Conservation (phyloP, 441 rosid genomes). For the Flueggea neowawraea region DNA sequence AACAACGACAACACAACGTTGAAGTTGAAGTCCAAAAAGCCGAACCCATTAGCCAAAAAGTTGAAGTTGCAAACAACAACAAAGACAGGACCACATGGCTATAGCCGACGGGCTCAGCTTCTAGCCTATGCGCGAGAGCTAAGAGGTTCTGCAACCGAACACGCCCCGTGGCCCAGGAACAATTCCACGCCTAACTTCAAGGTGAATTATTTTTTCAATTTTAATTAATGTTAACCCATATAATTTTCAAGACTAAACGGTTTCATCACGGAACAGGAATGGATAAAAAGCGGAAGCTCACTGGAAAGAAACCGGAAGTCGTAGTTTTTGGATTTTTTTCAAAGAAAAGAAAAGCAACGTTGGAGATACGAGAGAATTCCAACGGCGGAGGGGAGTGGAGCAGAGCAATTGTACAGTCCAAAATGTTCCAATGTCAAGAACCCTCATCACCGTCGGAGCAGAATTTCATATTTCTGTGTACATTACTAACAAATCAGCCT, state of each 20-base stretch:
- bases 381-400: constrained; percentile 8
- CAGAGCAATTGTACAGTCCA: background rate
- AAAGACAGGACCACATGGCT: constrained; percentile 14
- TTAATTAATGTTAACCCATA: too few species aligned
- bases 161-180: background rate
- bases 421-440: background rate
- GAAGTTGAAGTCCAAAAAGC: too few species aligned
- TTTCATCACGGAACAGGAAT: background rate
- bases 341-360: too few species aligned
- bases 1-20: constrained; percentile 7
- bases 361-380: constrained; percentile 21
- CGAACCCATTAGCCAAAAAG: too few species aligned
- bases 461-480: constrained; percentile 22
- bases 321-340: too few species aligned
- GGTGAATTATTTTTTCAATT: constrained; percentile 5
- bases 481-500: background rate
- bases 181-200: constrained; percentile 9
- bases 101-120: constrained; percentile 55
- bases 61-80: background rate
- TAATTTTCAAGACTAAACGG: background rate
- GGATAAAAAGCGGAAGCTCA: background rate
- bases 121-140: constrained; percentile 44
- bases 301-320: too few species aligned
- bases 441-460: constrained; percentile 15
- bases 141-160: constrained; percentile 14